A percentile compares a stretch with the other conserved stretches of the same genome.
Conservation (phyloP, 352 stramenopile genomes). For the Phytophthora syringae region DNA sequence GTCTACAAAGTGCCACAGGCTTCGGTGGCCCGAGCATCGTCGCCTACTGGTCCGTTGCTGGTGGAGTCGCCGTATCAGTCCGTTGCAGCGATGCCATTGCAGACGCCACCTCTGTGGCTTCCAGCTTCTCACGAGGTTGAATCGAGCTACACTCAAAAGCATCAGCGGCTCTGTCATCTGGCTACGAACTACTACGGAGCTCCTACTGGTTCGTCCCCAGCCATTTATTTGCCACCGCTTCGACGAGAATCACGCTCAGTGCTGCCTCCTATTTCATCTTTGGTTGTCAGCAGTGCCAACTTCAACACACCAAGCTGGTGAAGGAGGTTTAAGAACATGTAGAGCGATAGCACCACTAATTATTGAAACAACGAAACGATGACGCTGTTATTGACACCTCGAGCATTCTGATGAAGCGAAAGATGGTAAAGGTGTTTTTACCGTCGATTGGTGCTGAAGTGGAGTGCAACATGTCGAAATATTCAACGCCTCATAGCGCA, state of each 20-base stretch:
- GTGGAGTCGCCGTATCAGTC: constrained; percentile 25
- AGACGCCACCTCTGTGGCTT: constrained; percentile 21
- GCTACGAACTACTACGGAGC: constrained; percentile 21
- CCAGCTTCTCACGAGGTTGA: constrained; percentile 6
- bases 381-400: constrained; percentile 13
- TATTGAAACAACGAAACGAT: constrained; percentile 19
- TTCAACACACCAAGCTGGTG: constrained; percentile 21
- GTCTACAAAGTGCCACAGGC: constrained; percentile 20
- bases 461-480: constrained; percentile 7
- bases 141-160: constrained; percentile 22
- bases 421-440: background rate
- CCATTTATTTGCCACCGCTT: constrained; percentile 44
- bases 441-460: constrained; percentile 2
- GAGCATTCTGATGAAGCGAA: background rate
- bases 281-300: constrained; percentile 31
- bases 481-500: constrained; percentile 5
- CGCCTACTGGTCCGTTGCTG: constrained; percentile 35
- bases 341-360: constrained; percentile 29
- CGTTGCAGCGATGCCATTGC: constrained; percentile 1
- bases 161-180: constrained; percentile 24
- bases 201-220: constrained; percentile 6
- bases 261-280: constrained; percentile 65
- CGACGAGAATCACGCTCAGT: constrained; percentile 40
- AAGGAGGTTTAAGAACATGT: constrained; percentile 7
- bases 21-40: constrained; percentile 23